phyloP scores from a whole-genome alignment of 495 filamentous ascomycete genomes.

The Rusavskia elegans region DNA sequence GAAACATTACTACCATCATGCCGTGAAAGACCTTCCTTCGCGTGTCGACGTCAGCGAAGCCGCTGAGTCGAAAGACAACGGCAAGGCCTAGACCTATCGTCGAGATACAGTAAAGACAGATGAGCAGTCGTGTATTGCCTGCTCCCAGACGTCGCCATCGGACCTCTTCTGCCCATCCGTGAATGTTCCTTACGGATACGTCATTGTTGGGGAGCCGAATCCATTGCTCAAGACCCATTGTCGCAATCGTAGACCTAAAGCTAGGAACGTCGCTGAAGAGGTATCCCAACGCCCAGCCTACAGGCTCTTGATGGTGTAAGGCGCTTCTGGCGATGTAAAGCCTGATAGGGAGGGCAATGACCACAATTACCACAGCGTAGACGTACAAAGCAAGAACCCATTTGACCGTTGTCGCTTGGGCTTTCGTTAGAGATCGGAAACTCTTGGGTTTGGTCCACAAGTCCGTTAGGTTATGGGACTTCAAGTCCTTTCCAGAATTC shows the following conservation, averaged over 20 bases:
- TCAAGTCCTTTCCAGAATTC: too few species aligned
- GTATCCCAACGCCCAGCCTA: constrained; percentile 87
- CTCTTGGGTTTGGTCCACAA: neutral
- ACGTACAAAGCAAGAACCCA: constrained; percentile 72
- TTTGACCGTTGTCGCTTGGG: constrained; percentile 59
- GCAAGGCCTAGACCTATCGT: constrained; percentile 56
- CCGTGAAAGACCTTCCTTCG: constrained; percentile 97
- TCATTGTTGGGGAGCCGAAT: constrained; percentile 44
- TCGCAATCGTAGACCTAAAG: constrained; percentile 50
- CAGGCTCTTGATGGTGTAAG: constrained; percentile 57
- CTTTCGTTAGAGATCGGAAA: constrained; percentile 64
- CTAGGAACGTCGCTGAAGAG: constrained; percentile 61
- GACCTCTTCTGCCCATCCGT: constrained; percentile 39
- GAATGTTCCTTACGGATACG: constrained; percentile 18
- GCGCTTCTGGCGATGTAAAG: constrained; percentile 48
- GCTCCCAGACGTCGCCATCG: constrained; percentile 37
- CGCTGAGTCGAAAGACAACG: constrained; percentile 55
- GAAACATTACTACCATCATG: constrained; percentile 91
- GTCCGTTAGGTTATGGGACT: neutral
- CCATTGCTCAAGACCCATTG: constrained; percentile 55
- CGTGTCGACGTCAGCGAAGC: constrained; percentile 75
- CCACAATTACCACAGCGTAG: constrained; percentile 43
- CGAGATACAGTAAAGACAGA: constrained; percentile 54
- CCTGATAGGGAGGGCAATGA: constrained; percentile 58
- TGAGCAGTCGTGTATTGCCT: constrained; percentile 66